phyloP scores from a whole-genome alignment of 352 stramenopile genomes.

The Globisporangium apiculatum region DNA sequence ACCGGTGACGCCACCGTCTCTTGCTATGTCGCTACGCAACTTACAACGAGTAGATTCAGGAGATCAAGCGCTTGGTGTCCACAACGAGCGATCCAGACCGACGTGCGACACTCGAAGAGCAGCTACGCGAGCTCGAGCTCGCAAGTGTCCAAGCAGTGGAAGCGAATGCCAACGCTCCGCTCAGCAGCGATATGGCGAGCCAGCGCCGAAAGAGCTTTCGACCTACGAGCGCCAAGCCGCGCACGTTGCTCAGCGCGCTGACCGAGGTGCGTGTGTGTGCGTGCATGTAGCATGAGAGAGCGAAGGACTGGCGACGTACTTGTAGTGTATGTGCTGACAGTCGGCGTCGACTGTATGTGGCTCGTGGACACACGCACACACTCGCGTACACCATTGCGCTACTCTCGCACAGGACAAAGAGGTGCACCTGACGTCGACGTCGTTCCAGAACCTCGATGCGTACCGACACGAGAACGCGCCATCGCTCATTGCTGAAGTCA shows the following conservation, averaged over 20 bases:
- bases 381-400: neutral
- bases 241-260: constrained; percentile 44
- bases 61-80: constrained; percentile 74
- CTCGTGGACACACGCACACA: neutral
- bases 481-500: constrained; percentile 49
- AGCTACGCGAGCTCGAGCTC: constrained; percentile 58
- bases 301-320: no score
- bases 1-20: no score
- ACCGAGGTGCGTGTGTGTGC: constrained; percentile 24
- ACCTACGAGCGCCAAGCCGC: constrained; percentile 56
- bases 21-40: no score
- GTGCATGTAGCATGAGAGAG: constrained; percentile 1
- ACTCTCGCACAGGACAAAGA: constrained; percentile 34
- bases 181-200: constrained; percentile 1
- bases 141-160: constrained; percentile 43
- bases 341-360: neutral
- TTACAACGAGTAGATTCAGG: constrained; percentile 38
- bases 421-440: constrained; percentile 32
- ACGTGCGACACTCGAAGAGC: constrained; percentile 50
- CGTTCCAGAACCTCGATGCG: constrained; percentile 31
- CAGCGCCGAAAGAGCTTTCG: constrained; percentile 64
- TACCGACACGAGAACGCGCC: constrained; percentile 29
- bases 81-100: constrained; percentile 58
- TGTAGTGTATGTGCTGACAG: neutral
- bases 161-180: constrained; percentile 4